Percentiles rank a stretch among this genome's conserved stretches.
Evolutionary conservation across 176 grass and related monocot genomes (phyloP).

Genomic region (Cymbopogon citratus): DNA sequence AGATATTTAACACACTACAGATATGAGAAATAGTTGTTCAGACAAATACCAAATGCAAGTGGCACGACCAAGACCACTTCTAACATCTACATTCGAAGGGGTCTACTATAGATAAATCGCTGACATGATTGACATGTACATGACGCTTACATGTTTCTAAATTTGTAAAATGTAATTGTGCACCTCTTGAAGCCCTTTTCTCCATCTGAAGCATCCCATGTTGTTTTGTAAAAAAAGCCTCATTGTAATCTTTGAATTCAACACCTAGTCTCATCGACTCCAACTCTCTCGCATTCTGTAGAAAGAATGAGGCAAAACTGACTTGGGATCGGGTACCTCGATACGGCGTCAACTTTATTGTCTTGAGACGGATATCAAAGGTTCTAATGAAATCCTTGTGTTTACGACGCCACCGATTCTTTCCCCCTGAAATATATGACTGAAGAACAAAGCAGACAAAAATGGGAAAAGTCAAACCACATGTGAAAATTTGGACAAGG

Average conservation of each 20-base stretch:
- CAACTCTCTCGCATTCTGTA: not conserved
- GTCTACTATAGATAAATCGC: not conserved
- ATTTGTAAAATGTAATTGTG: not conserved
- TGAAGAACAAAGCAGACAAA: not conserved
- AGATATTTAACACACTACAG: too few relatives aligned
- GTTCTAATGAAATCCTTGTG: not conserved
- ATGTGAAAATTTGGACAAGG: too few relatives aligned
- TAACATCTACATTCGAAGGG: not conserved
- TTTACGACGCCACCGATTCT: not conserved
- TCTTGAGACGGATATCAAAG: not conserved
- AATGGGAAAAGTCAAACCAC: not conserved
- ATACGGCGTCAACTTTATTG: not conserved
- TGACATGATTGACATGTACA: not conserved
- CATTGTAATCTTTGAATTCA: not conserved
- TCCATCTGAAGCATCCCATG: not conserved
- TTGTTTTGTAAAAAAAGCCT: not conserved
- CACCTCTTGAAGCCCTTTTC: not conserved
- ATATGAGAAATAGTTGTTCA: too few relatives aligned
- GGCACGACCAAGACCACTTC: not conserved
- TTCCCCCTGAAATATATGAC: accelerated
- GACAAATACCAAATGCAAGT: too few relatives aligned
- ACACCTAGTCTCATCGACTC: not conserved
- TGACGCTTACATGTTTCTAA: not conserved
- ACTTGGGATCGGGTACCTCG: not conserved
- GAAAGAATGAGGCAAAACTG: not conserved